These are phyloP conservation scores for Suillus paluster DNA, from an alignment of 768 basidiomycete genomes.

Conservation along the genomic window DNA sequence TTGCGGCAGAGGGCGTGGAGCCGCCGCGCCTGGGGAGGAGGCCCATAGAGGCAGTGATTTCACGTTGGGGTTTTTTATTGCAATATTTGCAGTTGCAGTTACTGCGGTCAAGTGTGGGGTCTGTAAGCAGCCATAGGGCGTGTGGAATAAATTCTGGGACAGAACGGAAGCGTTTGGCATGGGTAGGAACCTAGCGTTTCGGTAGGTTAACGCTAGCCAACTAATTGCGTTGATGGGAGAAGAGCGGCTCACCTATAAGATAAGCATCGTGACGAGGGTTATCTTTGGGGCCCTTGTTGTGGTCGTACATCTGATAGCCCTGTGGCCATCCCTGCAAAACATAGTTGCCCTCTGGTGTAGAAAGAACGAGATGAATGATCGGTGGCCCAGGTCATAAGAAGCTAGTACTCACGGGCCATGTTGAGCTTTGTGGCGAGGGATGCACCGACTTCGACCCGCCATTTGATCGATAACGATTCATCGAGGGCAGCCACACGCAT, in stretches of 20 bases:
- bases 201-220: background rate
- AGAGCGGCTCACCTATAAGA: constrained; percentile 60
- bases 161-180: constrained; percentile 68
- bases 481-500: constrained; percentile 60
- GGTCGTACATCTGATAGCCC: constrained; percentile 74
- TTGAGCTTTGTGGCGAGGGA: constrained; percentile 49
- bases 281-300: constrained; percentile 63
- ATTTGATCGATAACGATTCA: constrained; percentile 56
- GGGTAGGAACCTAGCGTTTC: constrained; percentile 41
- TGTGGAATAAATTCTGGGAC: constrained; percentile 87
- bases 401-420: constrained; percentile 50
- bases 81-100: constrained; percentile 83
- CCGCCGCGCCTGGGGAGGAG: constrained; percentile 36
- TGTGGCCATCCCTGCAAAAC: constrained; percentile 67
- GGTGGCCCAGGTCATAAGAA: background rate
- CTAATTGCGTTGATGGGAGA: background rate
- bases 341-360: constrained; percentile 53
- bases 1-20: constrained; percentile 34
- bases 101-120: constrained; percentile 47
- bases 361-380: constrained; percentile 8
- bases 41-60: constrained; percentile 67
- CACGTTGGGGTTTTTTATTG: constrained; percentile 65
- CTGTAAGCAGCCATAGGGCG: constrained; percentile 75
- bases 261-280: constrained; percentile 77
- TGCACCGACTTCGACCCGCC: constrained; percentile 52